Evolutionary conservation across 345 rosid species (phyloP), one percentile per base, ranked within the genome.

Genomic region (Gossypium mustelinum): DNA sequence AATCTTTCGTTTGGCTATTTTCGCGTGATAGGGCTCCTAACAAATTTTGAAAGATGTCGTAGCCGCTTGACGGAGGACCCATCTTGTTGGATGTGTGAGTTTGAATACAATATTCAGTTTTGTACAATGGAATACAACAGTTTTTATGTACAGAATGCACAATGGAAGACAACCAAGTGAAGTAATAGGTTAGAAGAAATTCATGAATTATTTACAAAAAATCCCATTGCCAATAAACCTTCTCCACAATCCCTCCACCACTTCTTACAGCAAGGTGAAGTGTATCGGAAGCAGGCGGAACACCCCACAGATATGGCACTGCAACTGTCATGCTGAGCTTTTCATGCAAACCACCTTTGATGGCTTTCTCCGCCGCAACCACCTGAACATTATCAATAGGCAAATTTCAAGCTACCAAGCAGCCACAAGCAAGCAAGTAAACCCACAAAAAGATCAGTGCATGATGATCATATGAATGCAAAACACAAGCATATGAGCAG

Each of bases 301-400:
- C 97, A 0, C 98, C 98, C 97, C 98, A 94, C 0, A 94, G 95
- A 77, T 89, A 89, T 14, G 97, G 97, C 74, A 94, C 98, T 0
- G 98, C 97, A 14, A 94, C 98, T 0, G 87, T 87, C 98, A 89
- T 94, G 6, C 85, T 92, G 68, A 94, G 85, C 85, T 92, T 92
- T 83, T 94, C 98, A 44, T 92, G 93, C 84, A 94, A 81, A 64
- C 97, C 93, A 0, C 93, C 89, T 78, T 87, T 92, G 78, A 74
- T 83, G 67, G 90, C 97, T 84, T 86, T 92, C 85, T 91, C 91
- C 0, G 97, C 89, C 44, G 86, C 86, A 69, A 94, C 97, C 55
- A 90, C 79, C 98, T 89, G 84, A 68, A 70, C 48, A 66, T 22
- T 51, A 14, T 4, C 59, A 5, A 52, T 17, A 17, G 45, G 25